A percentile compares a stretch with the other conserved stretches of the same genome.
Conservation (phyloP, 345 rosid genomes). For the Anacardium occidentale region DNA sequence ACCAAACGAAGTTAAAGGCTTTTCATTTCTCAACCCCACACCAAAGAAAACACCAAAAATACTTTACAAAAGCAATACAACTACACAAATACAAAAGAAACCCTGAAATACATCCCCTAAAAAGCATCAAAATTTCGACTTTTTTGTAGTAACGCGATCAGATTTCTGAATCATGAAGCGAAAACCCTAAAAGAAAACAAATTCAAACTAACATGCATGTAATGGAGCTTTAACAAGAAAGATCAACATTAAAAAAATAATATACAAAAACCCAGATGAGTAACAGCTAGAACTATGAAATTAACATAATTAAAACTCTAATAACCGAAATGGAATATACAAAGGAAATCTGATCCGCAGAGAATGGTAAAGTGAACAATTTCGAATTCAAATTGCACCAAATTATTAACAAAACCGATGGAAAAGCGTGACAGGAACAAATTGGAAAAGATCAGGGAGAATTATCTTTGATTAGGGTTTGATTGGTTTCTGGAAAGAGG, state of each 20-base stretch:
- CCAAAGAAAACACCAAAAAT: neutral
- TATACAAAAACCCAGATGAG: neutral
- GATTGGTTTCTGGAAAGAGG: conserved; percentile 13
- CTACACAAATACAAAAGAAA: neutral
- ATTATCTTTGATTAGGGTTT: conserved; percentile 26
- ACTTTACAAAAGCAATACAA: neutral
- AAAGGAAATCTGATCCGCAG: conserved; percentile 23
- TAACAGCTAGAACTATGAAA: neutral
- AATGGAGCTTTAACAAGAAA: neutral
- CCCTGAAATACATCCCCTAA: neutral
- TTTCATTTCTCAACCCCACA: neutral
- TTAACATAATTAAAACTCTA: conserved; percentile 8
- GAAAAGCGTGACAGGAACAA: neutral
- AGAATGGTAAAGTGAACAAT: neutral
- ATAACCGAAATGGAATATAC: conserved; percentile 12
- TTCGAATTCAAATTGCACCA: neutral
- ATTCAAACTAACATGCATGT: neutral
- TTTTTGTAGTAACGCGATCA: neutral
- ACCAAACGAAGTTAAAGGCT: neutral
- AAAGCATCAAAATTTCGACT: conserved; percentile 1
- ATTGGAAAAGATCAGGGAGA: neutral
- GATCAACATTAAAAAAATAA: neutral
- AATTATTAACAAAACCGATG: neutral
- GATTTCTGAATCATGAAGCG: neutral
- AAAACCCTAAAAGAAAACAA: neutral